Evolutionary conservation across 805 yeast genomes (phyloP).

Genomic region (Yarrowia deformans): DNA sequence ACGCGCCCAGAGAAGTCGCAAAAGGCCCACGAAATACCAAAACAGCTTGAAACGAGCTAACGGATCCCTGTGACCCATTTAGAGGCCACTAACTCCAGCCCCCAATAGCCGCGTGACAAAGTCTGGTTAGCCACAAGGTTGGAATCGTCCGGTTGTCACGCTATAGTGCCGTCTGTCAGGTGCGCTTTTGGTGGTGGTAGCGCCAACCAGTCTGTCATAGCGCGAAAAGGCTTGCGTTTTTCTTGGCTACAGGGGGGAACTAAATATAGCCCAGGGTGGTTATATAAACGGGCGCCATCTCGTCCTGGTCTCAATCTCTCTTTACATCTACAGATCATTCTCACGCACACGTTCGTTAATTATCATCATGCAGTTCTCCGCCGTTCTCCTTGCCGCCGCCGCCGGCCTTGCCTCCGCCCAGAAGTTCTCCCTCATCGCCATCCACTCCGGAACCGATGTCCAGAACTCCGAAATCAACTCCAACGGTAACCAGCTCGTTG

Average conservation of each 20-base stretch:
- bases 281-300: background rate
- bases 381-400: constrained; percentile 16
- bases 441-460: constrained; percentile 18
- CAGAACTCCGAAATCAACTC: background rate
- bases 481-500: constrained; percentile 10
- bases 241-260: background rate
- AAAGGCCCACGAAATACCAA: background rate
- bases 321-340: background rate
- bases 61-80: background rate
- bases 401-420: constrained; percentile 15
- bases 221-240: background rate
- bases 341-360: background rate
- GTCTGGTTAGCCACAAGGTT: constrained; percentile 1
- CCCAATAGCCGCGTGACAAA: background rate
- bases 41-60: background rate
- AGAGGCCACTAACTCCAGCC: background rate
- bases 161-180: background rate
- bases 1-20: background rate
- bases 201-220: constrained; percentile 6
- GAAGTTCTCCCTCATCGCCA: constrained; percentile 7
- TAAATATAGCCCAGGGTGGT: background rate
- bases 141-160: background rate
- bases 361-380: constrained; percentile 6
- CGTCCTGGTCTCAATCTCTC: background rate
- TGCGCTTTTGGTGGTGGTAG: too few relatives aligned